Percentiles rank a stretch among this genome's conserved stretches.
These are phyloP conservation scores for Ocimum tenuiflorum DNA, from an alignment of 257 asterid genomes.

Conservation along the genomic window DNA sequence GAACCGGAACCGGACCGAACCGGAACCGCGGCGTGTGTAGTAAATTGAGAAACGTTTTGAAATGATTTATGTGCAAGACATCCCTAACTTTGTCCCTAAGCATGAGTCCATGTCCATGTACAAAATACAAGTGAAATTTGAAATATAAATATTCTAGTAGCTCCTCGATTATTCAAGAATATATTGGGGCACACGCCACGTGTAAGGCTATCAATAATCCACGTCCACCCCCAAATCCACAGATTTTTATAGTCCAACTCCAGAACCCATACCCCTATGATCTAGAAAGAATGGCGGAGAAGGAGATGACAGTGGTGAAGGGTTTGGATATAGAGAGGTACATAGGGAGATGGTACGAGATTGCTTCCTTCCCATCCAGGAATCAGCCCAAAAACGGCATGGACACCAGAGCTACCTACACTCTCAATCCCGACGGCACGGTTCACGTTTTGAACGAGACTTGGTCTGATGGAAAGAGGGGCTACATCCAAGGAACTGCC, in stretches of 20 bases:
- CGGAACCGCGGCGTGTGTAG: no score
- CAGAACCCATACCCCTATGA: background rate
- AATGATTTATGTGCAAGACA: no score
- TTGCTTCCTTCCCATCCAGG: conserved; percentile 69
- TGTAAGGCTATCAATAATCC: conserved; percentile 1
- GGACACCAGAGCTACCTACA: conserved; percentile 78
- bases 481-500: conserved; percentile 59
- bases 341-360: conserved; percentile 94
- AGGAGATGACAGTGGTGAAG: conserved; percentile 61
- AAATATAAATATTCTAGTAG: background rate
- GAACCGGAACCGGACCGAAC: no score
- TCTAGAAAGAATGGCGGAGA: conserved; percentile 31
- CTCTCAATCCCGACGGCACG: conserved; percentile 57
- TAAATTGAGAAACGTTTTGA: no score
- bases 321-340: conserved; percentile 50
- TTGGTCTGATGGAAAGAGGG: conserved; percentile 68
- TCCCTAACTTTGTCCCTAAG: no score
- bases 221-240: conserved; percentile 1
- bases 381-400: conserved; percentile 62
- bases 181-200: background rate
- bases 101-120: no score
- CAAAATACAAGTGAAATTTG: background rate
- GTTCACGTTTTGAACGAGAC: conserved; percentile 74
- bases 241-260: background rate
- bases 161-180: conserved; percentile 3